A percentile compares a stretch with the other conserved stretches of the same genome.
phyloP scores from a whole-genome alignment of 2,329 filamentous ascomycete species.

The Chrysosporium keratinophilum region DNA sequence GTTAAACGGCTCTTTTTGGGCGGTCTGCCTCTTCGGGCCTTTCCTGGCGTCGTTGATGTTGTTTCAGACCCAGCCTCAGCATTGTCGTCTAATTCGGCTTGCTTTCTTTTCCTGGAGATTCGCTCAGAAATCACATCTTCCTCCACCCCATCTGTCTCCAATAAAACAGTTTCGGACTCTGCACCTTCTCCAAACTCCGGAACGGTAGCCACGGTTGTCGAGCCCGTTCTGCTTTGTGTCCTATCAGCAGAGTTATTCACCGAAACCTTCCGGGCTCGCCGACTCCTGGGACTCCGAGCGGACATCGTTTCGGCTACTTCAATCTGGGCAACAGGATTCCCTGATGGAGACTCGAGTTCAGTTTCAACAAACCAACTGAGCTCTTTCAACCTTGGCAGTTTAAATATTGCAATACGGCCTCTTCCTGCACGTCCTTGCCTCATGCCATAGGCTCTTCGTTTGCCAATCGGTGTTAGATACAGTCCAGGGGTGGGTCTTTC shows the following conservation, averaged over 20 bases:
- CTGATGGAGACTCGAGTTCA: no score
- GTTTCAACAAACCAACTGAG: slow-evolving; percentile 29
- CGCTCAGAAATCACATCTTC: not conserved
- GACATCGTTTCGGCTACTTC: not conserved
- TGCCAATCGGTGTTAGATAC: slow-evolving; percentile 33
- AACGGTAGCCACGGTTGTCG: no score
- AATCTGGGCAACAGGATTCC: not conserved
- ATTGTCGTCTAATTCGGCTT: not conserved
- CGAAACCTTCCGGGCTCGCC: not conserved
- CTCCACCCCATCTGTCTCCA: not conserved
- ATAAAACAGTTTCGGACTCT: not conserved
- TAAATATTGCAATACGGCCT: slow-evolving; percentile 35
- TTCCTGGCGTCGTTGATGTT: not conserved
- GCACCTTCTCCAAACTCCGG: not conserved
- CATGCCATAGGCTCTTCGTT: slow-evolving; percentile 30
- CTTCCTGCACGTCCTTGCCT: slow-evolving; percentile 30
- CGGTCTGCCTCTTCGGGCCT: slow-evolving; percentile 12
- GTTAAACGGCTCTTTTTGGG: slow-evolving; percentile 14
- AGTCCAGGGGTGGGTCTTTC: slow-evolving; percentile 31
- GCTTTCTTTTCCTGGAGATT: slow-evolving; percentile 4
- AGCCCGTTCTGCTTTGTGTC: not conserved
- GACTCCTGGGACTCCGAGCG: not conserved
- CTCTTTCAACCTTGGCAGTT: slow-evolving; percentile 24
- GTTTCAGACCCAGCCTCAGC: not conserved
- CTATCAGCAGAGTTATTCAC: not conserved